These are phyloP conservation scores for Botryosphaeria dothidea DNA, from an alignment of 2,329 filamentous ascomycete species.

Conservation along the genomic window DNA sequence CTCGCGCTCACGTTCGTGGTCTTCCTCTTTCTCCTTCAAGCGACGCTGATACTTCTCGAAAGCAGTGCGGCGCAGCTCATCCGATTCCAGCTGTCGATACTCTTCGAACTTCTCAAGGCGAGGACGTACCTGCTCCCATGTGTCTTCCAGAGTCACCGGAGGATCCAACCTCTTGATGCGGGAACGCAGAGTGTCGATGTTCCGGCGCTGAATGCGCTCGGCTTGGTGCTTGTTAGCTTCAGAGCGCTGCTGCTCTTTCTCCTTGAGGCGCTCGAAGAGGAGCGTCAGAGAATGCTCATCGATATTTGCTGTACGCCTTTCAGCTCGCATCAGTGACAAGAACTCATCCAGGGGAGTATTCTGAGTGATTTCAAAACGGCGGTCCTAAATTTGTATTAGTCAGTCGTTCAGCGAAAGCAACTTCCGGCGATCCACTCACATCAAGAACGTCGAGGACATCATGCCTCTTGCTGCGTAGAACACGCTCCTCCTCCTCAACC, in stretches of 20 bases:
- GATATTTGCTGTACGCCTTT: conserved; percentile 86
- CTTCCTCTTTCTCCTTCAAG: conserved; percentile 87
- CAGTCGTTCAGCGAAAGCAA: neutral
- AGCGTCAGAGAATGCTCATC: conserved; percentile 75
- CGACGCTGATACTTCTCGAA: conserved; percentile 93
- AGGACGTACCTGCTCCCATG: conserved; percentile 83
- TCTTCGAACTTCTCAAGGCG: conserved; percentile 80
- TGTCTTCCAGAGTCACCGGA: conserved; percentile 73
- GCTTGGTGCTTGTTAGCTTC: conserved; percentile 81
- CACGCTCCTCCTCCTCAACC: conserved; percentile 88
- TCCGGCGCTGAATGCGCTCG: conserved; percentile 82
- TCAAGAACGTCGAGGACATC: conserved; percentile 86
- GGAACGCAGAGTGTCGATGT: conserved; percentile 80
- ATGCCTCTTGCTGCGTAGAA: conserved; percentile 77
- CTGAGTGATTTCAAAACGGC: conserved; percentile 84
- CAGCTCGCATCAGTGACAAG: conserved; percentile 75
- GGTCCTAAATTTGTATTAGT: conserved; percentile 60
- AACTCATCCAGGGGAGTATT: conserved; percentile 91
- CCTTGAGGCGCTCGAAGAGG: conserved; percentile 84
- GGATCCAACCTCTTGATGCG: conserved; percentile 89
- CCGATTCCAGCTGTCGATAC: conserved; percentile 77
- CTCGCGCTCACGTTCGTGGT: conserved; percentile 65
- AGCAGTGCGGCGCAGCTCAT: conserved; percentile 77
- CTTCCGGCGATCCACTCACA: conserved; percentile 55
- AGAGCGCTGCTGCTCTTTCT: conserved; percentile 78